Conservation (phyloP, 331 rosid genomes). For the Pyrus hybrid region DNA sequence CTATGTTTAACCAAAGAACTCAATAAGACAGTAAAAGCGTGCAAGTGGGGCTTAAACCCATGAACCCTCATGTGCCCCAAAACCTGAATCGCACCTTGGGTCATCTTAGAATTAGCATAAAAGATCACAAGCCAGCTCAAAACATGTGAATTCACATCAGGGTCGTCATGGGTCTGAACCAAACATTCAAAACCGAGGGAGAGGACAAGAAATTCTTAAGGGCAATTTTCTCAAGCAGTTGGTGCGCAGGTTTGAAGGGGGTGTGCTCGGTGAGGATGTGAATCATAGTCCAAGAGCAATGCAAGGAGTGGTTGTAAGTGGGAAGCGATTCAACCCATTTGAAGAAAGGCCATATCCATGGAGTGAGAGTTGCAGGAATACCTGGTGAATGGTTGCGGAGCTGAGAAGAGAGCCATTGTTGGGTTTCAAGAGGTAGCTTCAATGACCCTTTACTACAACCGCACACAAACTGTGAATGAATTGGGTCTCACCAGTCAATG, state of each 20-base stretch:
- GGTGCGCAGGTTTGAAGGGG: slow-evolving; percentile 58
- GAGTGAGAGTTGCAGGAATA: slow-evolving; percentile 47
- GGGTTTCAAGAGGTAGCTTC: slow-evolving; percentile 46
- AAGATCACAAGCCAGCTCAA: slow-evolving; percentile 80
- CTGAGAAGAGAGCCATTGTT: slow-evolving; percentile 33
- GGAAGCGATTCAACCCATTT: slow-evolving; percentile 57
- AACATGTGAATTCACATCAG: slow-evolving; percentile 60
- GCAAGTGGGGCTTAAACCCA: slow-evolving; percentile 57
- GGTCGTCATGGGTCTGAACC: slow-evolving; percentile 36
- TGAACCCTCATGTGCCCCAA: slow-evolving; percentile 59
- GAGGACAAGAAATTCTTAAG: slow-evolving; percentile 56
- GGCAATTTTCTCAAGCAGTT: slow-evolving; percentile 61
- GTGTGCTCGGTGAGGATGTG: slow-evolving; percentile 46
- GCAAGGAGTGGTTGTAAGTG: slow-evolving; percentile 58
- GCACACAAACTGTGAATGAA: slow-evolving; percentile 39
- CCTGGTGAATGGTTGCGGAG: slow-evolving; percentile 44
- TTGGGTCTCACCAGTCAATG: slow-evolving; percentile 16
- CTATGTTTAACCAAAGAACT: slow-evolving; percentile 61
- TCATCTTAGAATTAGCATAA: slow-evolving; percentile 51
- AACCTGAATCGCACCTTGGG: slow-evolving; percentile 66
- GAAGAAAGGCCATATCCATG: slow-evolving; percentile 49
- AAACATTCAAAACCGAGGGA: slow-evolving; percentile 57
- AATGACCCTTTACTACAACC: slow-evolving; percentile 56
- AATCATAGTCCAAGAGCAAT: slow-evolving; percentile 70
- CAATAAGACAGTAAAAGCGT: slow-evolving; percentile 79